Base-by-base conservation (phyloP, 371 early-diverging fungal genomes). In the Apophysomyces ossiformis region DNA sequence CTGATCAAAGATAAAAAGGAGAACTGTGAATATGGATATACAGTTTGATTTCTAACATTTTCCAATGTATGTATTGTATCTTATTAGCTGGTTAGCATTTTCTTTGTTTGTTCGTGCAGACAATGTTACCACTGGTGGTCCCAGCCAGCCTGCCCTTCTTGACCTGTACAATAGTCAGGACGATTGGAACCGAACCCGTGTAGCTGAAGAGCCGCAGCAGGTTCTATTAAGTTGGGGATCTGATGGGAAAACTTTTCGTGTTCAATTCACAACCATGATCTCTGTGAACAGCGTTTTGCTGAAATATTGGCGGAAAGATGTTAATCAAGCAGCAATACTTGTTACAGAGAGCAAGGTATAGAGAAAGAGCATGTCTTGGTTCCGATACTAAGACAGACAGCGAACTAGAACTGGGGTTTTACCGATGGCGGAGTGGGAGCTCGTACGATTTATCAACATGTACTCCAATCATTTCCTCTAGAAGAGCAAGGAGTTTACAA, bases 331-430 rank as follows among this genome's bases (percentile, higher is more conserved):
- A 26, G 11, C 61, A 1, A 41, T 41, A 0, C 16, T 43, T 18
- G 45, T 63, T 26, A 45, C 47, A 15, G 61, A 56, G 12, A 62
- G 66, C 15, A 59, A 61, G n/a, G 66, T 61, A n/a, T 46, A 46
- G 32, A 26, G 3, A 26, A 61, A 39, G 12, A 7, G 35, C 36
- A 13, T 59, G 7, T 65, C 44, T 45, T 36, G 35, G 37, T 41
- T 58, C 45, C 5, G 13, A 47, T 41, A 26, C 58, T 18, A 16
- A 1, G n/a, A 39, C 21, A 7, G 7, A 16, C 2, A 38, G 21
- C n/a, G 32, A 13, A 6, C 7, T 61, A 77, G 79, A 65, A 70
- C 41, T 75, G 77, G 73, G 60, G 58, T 11, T 79, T 81, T 68
- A 63, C 67, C n/a, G 80, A 80, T 67, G 71, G 73, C 39, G 80